Base-by-base conservation (phyloP, 805 yeast species). In the Candida jianshihensis region DNA sequence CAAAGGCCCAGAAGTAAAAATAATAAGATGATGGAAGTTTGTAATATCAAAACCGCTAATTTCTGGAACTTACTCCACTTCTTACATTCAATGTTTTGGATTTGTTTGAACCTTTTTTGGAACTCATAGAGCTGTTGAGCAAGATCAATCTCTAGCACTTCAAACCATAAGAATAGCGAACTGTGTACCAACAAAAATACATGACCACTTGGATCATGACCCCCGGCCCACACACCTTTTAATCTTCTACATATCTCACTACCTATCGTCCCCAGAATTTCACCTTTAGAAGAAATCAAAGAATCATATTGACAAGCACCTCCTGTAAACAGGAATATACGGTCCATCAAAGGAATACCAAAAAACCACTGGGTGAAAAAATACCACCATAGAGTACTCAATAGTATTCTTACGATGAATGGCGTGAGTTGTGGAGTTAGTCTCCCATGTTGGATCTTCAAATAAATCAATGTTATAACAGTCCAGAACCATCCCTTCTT, bases 161-260 rank as follows among this genome's bases (percentile, higher is more conserved):
- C 96, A 38, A 76, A 75, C 51, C 83, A 64, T 44, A 90, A 51
- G 38, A 82, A 72, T 37, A 81, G 54, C 21, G 81, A 71, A 8
- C 85, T 68, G 40, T 81, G 82, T 5, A 81, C 70, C 31, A 90
- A 62, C 29, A 92, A 56, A 49, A 89, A 92, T 1, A 86, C 81
- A 54, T 92, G 98, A 0, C 98, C 98, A 42, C 90, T 81, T 5
- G 97, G 96, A 61, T 92, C 98, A 54, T 87, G 96, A 0, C 98
- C 98, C 1, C 96, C 87, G 7, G 46, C 42, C 92, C 90, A 83
- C 13, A 49, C 39, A 0, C 97, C 81, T 34, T 78, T 87, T 51
- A 72, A 20, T 41, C 53, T 35, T 55, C 92, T 59, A 55, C 92
- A 73, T 2, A 55, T 46, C 2, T 38, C 19, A 37, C 56, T 50